A percentile compares a stretch with the other conserved stretches of the same genome.
Conservation (phyloP, 1,284 basidiomycete genomes). For the Microstroma glucosiphilum region DNA sequence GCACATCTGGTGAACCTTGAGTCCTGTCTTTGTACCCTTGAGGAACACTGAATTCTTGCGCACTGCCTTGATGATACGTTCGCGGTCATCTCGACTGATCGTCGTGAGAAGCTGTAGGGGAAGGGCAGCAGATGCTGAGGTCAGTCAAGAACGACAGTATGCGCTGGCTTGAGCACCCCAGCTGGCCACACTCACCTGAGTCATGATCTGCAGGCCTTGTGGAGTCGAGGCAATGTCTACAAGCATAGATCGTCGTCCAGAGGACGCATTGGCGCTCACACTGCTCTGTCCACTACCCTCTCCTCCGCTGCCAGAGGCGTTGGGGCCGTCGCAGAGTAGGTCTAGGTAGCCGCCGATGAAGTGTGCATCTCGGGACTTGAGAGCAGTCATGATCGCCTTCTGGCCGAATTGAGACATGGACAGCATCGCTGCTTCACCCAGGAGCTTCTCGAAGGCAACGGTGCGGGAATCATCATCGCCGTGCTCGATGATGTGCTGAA, state of each 20-base stretch:
- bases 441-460: slow-evolving; percentile 25
- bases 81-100: slow-evolving; percentile 27
- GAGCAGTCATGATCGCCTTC: slow-evolving; percentile 45
- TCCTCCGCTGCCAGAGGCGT: neutral
- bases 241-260: slow-evolving; percentile 34
- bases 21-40: slow-evolving; percentile 46
- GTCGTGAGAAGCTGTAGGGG: slow-evolving; percentile 39
- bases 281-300: neutral
- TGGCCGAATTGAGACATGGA: slow-evolving; percentile 44
- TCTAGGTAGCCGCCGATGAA: slow-evolving; percentile 35
- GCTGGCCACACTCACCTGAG: slow-evolving; percentile 20
- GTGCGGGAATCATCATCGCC: slow-evolving; percentile 24
- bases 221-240: slow-evolving; percentile 41
- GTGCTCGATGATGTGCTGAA: slow-evolving; percentile 47
- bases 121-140: neutral
- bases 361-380: slow-evolving; percentile 26
- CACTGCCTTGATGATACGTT: slow-evolving; percentile 39
- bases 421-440: slow-evolving; percentile 23
- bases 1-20: slow-evolving; percentile 46
- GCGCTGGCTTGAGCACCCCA: no score
- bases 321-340: slow-evolving; percentile 23
- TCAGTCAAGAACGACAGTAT: neutral
- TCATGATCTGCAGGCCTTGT: slow-evolving; percentile 47
- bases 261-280: slow-evolving; percentile 8
- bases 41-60: slow-evolving; percentile 43